Evolutionary conservation across 2,329 filamentous ascomycete species (phyloP), one percentile per base, ranked within the genome.

Genomic region (Aschersonia sp.): DNA sequence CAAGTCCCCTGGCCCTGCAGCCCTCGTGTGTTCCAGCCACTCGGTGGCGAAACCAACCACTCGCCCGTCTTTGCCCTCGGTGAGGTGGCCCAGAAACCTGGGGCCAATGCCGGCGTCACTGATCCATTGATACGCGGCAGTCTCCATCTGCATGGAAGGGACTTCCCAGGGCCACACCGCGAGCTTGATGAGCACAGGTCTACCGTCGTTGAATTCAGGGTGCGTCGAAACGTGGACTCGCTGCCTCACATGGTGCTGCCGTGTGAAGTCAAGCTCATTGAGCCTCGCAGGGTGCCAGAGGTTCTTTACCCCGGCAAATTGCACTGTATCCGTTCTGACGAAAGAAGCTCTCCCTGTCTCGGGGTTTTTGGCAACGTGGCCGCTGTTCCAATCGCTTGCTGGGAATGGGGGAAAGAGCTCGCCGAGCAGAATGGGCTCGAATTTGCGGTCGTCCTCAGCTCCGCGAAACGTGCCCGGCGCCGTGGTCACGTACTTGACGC

Each of bases 41-140:
- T 59, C 56, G 5, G 48, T 9, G 14, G 56, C 49, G 48, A 60
- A 61, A 37, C 58, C 58, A 39, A 61, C 45, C 29, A 60, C 53
- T 2, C 58, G 52, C 7, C 56, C 55, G 32, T 37, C 32, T 37
- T 37, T 37, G 9, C 54, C 56, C 47, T 62, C 58, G 5, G 52
- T 55, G 22, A 60, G 44, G 51, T 62, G 58, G 49, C 59, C 58
- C 1, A 62, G 51, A 45, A 61, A 60, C 32, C 48, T 50, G 12
- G 60, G 58, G 3, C 57, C 55, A 30, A 62, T 22, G 5, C 51
- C 49, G 30, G 42, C 52, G 42, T 48, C 54, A 14, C 48, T 47
- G 12, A 62, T 54, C 56, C 54, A 56, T 48, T 57, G 46, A 43
- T 62, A 62, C 12, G 54, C 53, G 10, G 53, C 32, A 14, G 56